phyloP scores from a whole-genome alignment of 345 rosid species.

The Hirschfeldia incana region DNA sequence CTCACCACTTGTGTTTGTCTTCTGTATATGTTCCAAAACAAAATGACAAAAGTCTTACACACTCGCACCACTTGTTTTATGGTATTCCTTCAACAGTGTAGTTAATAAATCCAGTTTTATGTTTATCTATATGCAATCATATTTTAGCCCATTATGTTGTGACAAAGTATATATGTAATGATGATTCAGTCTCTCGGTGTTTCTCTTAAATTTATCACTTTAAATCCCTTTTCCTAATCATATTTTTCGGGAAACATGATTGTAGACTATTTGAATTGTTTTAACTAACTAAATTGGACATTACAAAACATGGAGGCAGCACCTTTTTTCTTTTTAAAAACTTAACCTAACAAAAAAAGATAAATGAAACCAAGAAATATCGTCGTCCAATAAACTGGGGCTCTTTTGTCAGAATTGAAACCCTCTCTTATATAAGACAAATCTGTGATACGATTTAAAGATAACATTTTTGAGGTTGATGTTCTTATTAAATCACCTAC shows the following conservation, averaged over 20 bases:
- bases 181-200: not conserved
- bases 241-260: not conserved
- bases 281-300: not conserved
- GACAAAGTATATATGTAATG: not conserved
- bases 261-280: not conserved
- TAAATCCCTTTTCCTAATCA: not conserved
- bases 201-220: not conserved
- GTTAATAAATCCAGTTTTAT: not conserved
- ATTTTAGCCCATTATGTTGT: not conserved
- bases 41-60: conserved; percentile 38
- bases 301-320: not conserved
- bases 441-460: conserved; percentile 41
- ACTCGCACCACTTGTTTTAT: conserved; percentile 34
- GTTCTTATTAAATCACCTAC: conserved; percentile 43
- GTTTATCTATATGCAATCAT: not conserved
- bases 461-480: conserved; percentile 62
- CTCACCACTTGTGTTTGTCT: conserved; percentile 30
- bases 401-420: not conserved
- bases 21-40: conserved; percentile 27
- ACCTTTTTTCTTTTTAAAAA: not conserved
- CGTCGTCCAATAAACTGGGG: not conserved
- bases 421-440: conserved; percentile 12
- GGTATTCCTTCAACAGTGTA: conserved; percentile 11
- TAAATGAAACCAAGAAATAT: not conserved
- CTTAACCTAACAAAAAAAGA: not conserved